Conservation (phyloP, 2,329 filamentous ascomycete species). For the Sporothrix brunneoviolacea region DNA sequence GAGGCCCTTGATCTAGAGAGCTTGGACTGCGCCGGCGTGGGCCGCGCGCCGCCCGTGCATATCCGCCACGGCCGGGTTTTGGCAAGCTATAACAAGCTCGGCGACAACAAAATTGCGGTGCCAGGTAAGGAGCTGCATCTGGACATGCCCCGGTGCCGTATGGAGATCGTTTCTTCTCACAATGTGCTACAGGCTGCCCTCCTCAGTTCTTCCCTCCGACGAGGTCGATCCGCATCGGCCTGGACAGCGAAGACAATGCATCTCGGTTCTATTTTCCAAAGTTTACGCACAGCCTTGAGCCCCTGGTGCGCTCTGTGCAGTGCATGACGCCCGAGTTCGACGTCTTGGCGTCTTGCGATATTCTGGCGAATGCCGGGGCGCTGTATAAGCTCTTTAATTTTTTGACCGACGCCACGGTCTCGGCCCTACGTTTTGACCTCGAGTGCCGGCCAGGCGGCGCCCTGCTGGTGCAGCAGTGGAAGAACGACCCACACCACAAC, state of each 20-base stretch:
- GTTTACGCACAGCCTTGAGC: slow-evolving; percentile 19
- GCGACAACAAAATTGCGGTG: slow-evolving; percentile 19
- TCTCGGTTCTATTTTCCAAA: too few species aligned
- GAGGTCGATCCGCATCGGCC: too few species aligned
- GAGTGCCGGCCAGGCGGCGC: slow-evolving; percentile 10
- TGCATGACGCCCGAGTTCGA: slow-evolving; percentile 11
- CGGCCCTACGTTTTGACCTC: slow-evolving; percentile 17
- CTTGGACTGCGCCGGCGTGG: background rate
- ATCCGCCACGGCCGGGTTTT: slow-evolving; percentile 9
- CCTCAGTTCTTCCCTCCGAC: too few species aligned
- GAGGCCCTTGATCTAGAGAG: too few species aligned
- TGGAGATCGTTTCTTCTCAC: too few species aligned
- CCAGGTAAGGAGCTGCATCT: slow-evolving; percentile 20
- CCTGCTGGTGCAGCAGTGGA: slow-evolving; percentile 20
- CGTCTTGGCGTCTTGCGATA: slow-evolving; percentile 13
- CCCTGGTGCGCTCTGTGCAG: slow-evolving; percentile 19
- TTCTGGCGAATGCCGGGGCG: slow-evolving; percentile 20
- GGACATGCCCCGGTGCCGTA: slow-evolving; percentile 4
- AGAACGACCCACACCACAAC: slow-evolving; percentile 15
- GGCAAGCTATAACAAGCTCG: slow-evolving; percentile 21
- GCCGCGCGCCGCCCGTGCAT: background rate
- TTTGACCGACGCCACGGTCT: background rate
- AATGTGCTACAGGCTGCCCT: too few species aligned
- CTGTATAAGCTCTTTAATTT: slow-evolving; percentile 19
- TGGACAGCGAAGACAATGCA: too few species aligned